A percentile compares a stretch with the other conserved stretches of the same genome.
These are phyloP conservation scores for Fistulifera solaris DNA, from an alignment of 108 stramenopile genomes.

Conservation along the genomic window DNA sequence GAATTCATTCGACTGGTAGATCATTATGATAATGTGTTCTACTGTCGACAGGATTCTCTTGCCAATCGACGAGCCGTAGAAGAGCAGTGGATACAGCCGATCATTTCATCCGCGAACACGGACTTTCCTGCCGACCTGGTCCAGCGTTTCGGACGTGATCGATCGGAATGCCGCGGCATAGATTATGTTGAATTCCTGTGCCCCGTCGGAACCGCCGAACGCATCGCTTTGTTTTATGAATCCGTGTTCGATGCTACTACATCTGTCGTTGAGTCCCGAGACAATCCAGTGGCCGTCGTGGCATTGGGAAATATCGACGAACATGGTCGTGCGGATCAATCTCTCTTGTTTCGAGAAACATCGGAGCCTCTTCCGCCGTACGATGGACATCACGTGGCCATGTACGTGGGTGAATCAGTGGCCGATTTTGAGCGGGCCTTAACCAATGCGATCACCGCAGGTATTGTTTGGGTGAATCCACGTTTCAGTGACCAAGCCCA, in stretches of 20 bases:
- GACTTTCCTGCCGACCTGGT: not conserved
- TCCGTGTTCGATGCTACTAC: constrained; percentile 43
- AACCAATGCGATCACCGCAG: constrained; percentile 18
- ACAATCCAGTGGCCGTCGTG: constrained; percentile 25
- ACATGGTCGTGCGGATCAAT: constrained; percentile 30
- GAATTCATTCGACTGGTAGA: constrained; percentile 9
- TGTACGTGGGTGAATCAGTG: constrained; percentile 33
- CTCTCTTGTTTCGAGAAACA: constrained; percentile 8
- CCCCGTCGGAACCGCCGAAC: constrained; percentile 19
- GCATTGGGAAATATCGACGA: constrained; percentile 36
- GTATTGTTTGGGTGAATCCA: constrained; percentile 42
- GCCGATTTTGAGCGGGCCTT: constrained; percentile 35
- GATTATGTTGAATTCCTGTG: constrained; percentile 42
- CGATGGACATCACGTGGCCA: constrained; percentile 38
- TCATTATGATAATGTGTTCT: constrained; percentile 9
- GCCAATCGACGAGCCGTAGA: not conserved
- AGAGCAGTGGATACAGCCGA: not conserved
- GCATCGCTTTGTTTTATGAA: constrained; percentile 44
- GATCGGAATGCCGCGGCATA: constrained; percentile 25
- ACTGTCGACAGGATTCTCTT: constrained; percentile 6
- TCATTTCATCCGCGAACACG: not conserved
- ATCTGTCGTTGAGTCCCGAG: constrained; percentile 9
- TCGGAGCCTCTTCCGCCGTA: constrained; percentile 10
- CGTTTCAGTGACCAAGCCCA: constrained; percentile 27
- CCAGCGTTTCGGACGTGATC: constrained; percentile 13